Evolutionary conservation across 2,329 filamentous ascomycete species (phyloP).

Genomic region (Talaromyces sp.): DNA sequence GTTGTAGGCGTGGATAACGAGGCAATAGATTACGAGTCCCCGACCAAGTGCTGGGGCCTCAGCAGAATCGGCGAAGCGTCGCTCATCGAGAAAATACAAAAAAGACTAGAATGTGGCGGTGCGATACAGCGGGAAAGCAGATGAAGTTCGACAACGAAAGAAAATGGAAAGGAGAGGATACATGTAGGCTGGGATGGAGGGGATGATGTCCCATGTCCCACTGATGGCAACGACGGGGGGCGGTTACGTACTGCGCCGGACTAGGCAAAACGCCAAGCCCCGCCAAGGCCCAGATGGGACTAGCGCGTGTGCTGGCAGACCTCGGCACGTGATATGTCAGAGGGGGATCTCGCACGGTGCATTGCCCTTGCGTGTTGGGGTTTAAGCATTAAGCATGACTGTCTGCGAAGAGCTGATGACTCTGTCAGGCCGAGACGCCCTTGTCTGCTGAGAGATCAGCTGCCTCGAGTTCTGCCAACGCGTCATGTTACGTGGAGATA

Average conservation of each 20-base stretch:
- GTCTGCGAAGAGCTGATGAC: not conserved
- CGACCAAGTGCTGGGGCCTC: conserved; percentile 31
- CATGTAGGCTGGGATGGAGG: not conserved
- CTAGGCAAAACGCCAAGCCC: not conserved
- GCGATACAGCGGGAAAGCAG: not conserved
- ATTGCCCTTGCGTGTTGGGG: not conserved
- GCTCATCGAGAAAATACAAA: conserved; percentile 28
- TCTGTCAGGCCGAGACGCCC: not conserved
- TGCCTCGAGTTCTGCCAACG: not conserved
- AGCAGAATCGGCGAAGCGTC: conserved; percentile 21
- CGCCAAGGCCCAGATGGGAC: not conserved
- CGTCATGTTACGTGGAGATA: conserved; percentile 6
- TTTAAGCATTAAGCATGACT: not conserved
- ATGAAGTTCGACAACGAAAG: conserved; percentile 11
- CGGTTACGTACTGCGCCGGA: not conserved
- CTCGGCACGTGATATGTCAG: not conserved
- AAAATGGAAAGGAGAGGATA: not conserved
- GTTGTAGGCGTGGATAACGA: not conserved
- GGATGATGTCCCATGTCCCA: not conserved
- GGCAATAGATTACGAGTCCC: conserved; percentile 15
- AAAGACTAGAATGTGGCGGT: not conserved
- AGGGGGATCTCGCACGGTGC: not conserved
- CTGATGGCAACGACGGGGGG: not conserved
- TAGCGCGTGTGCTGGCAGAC: not conserved
- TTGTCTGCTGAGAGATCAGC: not conserved